Percentiles rank a stretch among this genome's conserved stretches.
Conservation (phyloP, 202 grass and related monocot species). For the Carex arenaria region DNA sequence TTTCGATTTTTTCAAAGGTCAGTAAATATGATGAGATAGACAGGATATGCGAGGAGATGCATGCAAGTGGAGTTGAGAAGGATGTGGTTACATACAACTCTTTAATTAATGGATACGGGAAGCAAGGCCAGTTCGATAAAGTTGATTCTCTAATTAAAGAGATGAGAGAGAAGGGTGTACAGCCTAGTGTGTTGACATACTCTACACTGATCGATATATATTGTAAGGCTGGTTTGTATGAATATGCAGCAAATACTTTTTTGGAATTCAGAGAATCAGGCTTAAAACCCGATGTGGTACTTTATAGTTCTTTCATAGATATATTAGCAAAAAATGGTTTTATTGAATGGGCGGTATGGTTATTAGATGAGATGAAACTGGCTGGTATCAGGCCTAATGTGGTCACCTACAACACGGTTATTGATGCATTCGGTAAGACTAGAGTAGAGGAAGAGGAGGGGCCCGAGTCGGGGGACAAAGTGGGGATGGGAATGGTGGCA, state of each 20-base stretch:
- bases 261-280: constrained; percentile 96
- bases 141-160: constrained; percentile 85
- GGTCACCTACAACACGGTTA: constrained; percentile 93
- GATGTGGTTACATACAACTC: constrained; percentile 98
- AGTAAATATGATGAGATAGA: constrained; percentile 80
- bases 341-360: constrained; percentile 81
- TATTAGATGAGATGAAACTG: constrained; percentile 91
- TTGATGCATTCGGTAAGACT: constrained; percentile 92
- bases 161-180: constrained; percentile 67
- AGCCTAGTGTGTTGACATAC: constrained; percentile 83
- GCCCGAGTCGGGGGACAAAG: constrained; percentile 27
- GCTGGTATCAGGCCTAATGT: constrained; percentile 92
- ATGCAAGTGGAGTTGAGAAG: constrained; percentile 64
- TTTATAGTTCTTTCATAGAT: constrained; percentile 98
- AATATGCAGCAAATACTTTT: constrained; percentile 89
- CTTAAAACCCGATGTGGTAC: constrained; percentile 86
- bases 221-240: constrained; percentile 92
- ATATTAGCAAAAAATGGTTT: constrained; percentile 95
- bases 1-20: constrained; percentile 79
- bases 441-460: constrained; percentile 49
- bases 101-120: constrained; percentile 92
- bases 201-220: constrained; percentile 99
- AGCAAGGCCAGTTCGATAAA: constrained; percentile 76
- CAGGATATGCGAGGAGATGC: constrained; percentile 87
- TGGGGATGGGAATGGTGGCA: constrained; percentile 46